Percentiles rank a stretch among this genome's conserved stretches.
phyloP scores from a whole-genome alignment of 352 stramenopile genomes.

The Phytophthora hybrid region DNA sequence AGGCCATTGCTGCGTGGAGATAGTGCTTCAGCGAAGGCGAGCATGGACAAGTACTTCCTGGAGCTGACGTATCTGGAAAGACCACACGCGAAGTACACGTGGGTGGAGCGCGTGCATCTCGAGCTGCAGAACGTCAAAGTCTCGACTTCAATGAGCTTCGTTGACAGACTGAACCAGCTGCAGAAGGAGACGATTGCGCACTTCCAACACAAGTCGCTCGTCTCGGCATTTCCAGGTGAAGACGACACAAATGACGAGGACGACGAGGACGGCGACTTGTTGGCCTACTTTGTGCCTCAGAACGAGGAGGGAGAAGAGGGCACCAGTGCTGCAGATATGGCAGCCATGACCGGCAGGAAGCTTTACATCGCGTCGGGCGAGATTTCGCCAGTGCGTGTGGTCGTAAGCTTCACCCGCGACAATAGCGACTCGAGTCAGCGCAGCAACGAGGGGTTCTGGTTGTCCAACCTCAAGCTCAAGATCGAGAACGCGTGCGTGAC shows the following conservation, averaged over 20 bases:
- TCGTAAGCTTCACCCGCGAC: constrained; percentile 82
- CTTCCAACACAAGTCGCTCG: constrained; percentile 71
- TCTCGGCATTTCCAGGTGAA: constrained; percentile 51
- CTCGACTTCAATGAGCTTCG: constrained; percentile 83
- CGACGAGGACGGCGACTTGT: constrained; percentile 57
- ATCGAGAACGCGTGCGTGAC: constrained; percentile 89
- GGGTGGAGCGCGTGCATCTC: constrained; percentile 65
- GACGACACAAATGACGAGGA: constrained; percentile 35
- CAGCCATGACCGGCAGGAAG: constrained; percentile 79
- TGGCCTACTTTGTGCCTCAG: constrained; percentile 73
- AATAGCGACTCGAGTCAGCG: constrained; percentile 57
- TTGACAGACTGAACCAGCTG: constrained; percentile 72
- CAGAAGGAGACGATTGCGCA: constrained; percentile 72
- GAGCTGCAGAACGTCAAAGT: constrained; percentile 77
- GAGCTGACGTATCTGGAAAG: constrained; percentile 74
- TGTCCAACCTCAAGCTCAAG: constrained; percentile 86
- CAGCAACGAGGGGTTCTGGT: constrained; percentile 67
- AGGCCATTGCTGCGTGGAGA: constrained; percentile 51
- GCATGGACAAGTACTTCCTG: constrained; percentile 65
- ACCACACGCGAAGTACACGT: constrained; percentile 77
- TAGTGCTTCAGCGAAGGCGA: constrained; percentile 22
- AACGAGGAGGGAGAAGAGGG: constrained; percentile 49
- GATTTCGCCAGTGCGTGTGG: constrained; percentile 75
- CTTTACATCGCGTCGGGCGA: constrained; percentile 77
- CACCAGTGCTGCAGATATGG: constrained; percentile 47